Percentiles rank a stretch among this genome's conserved stretches.
Conservation (phyloP, 2,329 filamentous ascomycete species). For the Fusarium pseudonygamai region DNA sequence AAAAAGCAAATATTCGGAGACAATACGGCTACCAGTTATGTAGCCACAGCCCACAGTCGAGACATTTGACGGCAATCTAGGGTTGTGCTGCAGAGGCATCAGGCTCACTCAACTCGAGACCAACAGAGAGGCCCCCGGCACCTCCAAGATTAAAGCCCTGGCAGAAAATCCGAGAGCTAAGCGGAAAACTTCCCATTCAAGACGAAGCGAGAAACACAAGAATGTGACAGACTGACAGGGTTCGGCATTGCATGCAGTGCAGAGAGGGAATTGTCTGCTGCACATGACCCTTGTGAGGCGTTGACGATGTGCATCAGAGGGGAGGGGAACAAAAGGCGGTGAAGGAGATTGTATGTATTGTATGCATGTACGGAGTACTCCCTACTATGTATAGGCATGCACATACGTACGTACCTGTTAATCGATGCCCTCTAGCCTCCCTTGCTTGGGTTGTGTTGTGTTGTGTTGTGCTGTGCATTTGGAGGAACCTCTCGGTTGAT, state of each 20-base stretch:
- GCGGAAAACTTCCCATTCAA: constrained; percentile 6
- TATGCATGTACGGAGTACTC: too few species aligned
- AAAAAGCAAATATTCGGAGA: neutral
- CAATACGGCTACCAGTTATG: neutral
- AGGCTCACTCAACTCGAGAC: neutral
- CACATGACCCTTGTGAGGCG: constrained; percentile 36
- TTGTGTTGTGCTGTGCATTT: constrained; percentile 25
- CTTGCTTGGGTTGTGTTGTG: constrained; percentile 2
- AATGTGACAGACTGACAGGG: constrained; percentile 11
- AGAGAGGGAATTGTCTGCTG: constrained; percentile 17
- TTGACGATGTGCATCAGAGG: constrained; percentile 17
- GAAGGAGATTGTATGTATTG: constrained; percentile 11
- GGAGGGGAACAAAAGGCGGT: constrained; percentile 29
- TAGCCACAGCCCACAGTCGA: neutral
- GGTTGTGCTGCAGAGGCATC: neutral
- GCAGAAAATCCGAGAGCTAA: neutral
- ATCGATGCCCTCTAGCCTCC: constrained; percentile 13
- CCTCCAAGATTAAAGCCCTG: constrained; percentile 3
- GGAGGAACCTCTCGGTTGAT: constrained; percentile 5
- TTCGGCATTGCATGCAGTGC: constrained; percentile 6
- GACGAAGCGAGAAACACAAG: constrained; percentile 3
- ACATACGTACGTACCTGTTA: neutral
- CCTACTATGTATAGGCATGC: neutral
- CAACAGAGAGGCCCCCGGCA: constrained; percentile 16
- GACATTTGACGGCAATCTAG: neutral